phyloP scores from a whole-genome alignment of 2,329 filamentous ascomycete species.

The Dactylellina parvicollis region DNA sequence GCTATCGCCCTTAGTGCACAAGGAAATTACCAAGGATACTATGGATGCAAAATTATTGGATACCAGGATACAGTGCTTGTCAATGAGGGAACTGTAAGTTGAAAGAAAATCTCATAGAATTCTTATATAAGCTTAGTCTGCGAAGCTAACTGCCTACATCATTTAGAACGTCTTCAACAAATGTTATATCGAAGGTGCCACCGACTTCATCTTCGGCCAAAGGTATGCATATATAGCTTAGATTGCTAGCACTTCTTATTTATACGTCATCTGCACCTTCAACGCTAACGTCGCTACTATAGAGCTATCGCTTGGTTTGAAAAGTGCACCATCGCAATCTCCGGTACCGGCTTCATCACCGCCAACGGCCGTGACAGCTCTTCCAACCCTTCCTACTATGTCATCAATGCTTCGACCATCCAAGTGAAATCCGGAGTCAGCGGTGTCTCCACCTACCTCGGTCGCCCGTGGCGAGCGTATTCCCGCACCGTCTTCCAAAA shows the following conservation, averaged over 20 bases:
- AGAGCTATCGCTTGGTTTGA: constrained; percentile 67
- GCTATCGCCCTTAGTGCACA: constrained; percentile 68
- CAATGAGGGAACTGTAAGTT: constrained; percentile 62
- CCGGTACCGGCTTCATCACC: constrained; percentile 64
- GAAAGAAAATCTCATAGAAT: neutral
- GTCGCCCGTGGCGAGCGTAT: constrained; percentile 67
- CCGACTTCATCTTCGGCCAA: constrained; percentile 71
- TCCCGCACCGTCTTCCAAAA: constrained; percentile 67
- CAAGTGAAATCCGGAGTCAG: constrained; percentile 61
- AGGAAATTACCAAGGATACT: constrained; percentile 68
- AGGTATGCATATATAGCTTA: constrained; percentile 5
- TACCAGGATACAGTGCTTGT: constrained; percentile 69
- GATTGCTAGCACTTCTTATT: neutral
- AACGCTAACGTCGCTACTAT: neutral
- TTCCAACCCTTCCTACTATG: constrained; percentile 65
- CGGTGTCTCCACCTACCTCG: constrained; percentile 64
- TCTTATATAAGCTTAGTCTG: neutral
- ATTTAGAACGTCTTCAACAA: constrained; percentile 67
- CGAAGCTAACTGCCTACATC: neutral
- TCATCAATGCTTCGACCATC: constrained; percentile 68
- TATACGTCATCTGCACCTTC: neutral
- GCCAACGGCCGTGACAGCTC: constrained; percentile 63
- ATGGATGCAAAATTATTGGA: constrained; percentile 67
- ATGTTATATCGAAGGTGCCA: constrained; percentile 68
- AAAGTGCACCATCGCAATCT: constrained; percentile 64